Conservation (phyloP, 2,329 filamentous ascomycete genomes). For the Nectriaceae sp. region DNA sequence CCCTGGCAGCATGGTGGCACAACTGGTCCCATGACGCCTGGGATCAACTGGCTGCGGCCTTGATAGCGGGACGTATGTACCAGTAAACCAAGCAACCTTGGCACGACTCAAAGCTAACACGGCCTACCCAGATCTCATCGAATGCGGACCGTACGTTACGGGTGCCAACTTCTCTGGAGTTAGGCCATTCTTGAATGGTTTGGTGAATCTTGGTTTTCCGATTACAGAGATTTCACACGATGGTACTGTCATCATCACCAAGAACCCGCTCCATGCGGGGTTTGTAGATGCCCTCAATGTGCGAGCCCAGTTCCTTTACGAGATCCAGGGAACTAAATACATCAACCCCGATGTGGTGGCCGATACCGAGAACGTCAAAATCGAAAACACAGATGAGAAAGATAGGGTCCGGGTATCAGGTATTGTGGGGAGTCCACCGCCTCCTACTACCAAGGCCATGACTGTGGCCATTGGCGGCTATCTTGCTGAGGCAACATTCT, state of each 20-base stretch:
- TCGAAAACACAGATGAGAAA: slow-evolving; percentile 43
- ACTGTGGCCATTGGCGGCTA: slow-evolving; percentile 46
- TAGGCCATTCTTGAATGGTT: slow-evolving; percentile 13
- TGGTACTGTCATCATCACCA: slow-evolving; percentile 6
- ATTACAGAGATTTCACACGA: slow-evolving; percentile 8
- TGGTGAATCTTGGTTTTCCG: slow-evolving; percentile 9
- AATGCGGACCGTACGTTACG: slow-evolving; percentile 55
- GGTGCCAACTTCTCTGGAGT: slow-evolving; percentile 57
- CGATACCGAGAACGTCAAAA: slow-evolving; percentile 32
- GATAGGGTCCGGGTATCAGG: slow-evolving; percentile 36
- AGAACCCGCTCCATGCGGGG: slow-evolving; percentile 24
- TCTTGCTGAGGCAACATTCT: slow-evolving; percentile 47
- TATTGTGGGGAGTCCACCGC: slow-evolving; percentile 30
- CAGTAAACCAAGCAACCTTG: background rate
- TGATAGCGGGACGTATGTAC: slow-evolving; percentile 46
- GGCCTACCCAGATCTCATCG: slow-evolving; percentile 43
- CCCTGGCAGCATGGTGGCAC: slow-evolving; percentile 58
- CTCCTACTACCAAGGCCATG: slow-evolving; percentile 37
- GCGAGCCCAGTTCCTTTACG: slow-evolving; percentile 45
- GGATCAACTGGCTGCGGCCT: slow-evolving; percentile 49
- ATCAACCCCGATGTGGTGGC: slow-evolving; percentile 20
- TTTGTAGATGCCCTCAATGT: slow-evolving; percentile 37
- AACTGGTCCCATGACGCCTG: slow-evolving; percentile 50
- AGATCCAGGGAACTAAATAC: slow-evolving; percentile 41
- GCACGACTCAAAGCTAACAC: no score